Conservation (phyloP, 306 rosid genomes). For the Trifolium repens region DNA sequence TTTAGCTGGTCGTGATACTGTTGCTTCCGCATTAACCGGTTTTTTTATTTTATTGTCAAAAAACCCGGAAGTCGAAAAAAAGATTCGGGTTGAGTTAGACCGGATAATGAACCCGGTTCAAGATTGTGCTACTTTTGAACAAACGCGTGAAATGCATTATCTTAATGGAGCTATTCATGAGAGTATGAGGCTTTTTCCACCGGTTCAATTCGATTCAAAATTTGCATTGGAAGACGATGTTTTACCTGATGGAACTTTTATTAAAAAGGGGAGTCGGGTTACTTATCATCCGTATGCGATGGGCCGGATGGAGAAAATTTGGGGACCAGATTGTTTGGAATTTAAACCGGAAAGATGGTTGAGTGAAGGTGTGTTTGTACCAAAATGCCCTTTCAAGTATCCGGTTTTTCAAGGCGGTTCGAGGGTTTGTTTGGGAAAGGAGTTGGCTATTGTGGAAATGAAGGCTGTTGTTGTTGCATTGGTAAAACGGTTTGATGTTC, state of each 20-base stretch:
- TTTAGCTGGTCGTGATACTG: constrained; percentile 87
- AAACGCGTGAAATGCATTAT: constrained; percentile 67
- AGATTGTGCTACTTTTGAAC: constrained; percentile 44
- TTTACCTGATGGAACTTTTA: constrained; percentile 81
- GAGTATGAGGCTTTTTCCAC: constrained; percentile 84
- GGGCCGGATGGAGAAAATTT: constrained; percentile 87
- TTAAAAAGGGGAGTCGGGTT: constrained; percentile 68
- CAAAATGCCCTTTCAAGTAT: constrained; percentile 60
- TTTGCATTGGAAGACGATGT: constrained; percentile 70
- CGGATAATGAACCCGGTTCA: constrained; percentile 50
- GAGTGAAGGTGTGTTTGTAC: constrained; percentile 51
- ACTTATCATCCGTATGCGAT: constrained; percentile 92
- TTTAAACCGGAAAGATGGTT: constrained; percentile 89
- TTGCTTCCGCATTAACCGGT: constrained; percentile 71
- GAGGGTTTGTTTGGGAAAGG: constrained; percentile 89
- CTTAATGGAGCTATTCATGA: constrained; percentile 71
- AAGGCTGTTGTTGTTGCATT: constrained; percentile 50
- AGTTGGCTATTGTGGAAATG: constrained; percentile 75
- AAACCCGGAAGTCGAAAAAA: constrained; percentile 49
- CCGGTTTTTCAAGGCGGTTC: constrained; percentile 87
- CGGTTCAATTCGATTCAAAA: constrained; percentile 90
- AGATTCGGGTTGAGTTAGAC: constrained; percentile 60
- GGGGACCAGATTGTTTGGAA: constrained; percentile 74
- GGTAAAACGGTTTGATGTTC: constrained; percentile 57
- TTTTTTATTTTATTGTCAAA: constrained; percentile 61